phyloP scores from a whole-genome alignment of 2,329 filamentous ascomycete genomes.

The Neopestalotiopsis clavispora region DNA sequence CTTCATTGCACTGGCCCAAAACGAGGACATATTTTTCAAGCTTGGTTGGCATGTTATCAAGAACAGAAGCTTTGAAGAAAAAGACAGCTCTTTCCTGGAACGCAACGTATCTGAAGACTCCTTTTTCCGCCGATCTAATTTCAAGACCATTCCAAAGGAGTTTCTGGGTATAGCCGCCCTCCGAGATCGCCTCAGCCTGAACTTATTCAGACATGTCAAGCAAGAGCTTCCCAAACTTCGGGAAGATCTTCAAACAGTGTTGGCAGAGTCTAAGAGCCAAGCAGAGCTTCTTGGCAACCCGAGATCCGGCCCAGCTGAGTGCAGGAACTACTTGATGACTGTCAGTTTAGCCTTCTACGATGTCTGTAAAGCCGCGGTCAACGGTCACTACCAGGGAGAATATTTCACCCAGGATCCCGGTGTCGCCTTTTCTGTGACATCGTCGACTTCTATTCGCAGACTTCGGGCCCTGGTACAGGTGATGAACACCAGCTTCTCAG shows the following conservation, averaged over 20 bases:
- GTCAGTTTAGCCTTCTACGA: constrained; percentile 34
- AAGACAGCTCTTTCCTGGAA: constrained; percentile 6
- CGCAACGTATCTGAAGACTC: constrained; percentile 10
- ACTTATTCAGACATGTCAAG: background rate
- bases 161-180: background rate
- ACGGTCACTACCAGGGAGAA: constrained; percentile 37
- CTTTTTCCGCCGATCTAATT: background rate
- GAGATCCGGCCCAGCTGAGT: background rate
- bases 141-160: background rate
- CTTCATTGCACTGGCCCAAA: constrained; percentile 42
- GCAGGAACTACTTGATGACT: background rate
- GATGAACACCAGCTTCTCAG: constrained; percentile 33
- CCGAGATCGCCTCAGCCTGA: background rate
- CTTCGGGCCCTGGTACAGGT: constrained; percentile 34
- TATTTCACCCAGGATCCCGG: constrained; percentile 29
- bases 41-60: constrained; percentile 55
- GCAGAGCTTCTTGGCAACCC: background rate
- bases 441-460: constrained; percentile 18
- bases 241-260: background rate
- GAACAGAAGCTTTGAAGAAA: constrained; percentile 35
- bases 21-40: constrained; percentile 44
- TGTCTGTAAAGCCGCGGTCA: constrained; percentile 34
- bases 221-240: background rate
- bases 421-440: constrained; percentile 25
- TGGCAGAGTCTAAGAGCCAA: background rate